Conservation (phyloP, 805 yeast genomes). For the Ogataea siamensis region DNA sequence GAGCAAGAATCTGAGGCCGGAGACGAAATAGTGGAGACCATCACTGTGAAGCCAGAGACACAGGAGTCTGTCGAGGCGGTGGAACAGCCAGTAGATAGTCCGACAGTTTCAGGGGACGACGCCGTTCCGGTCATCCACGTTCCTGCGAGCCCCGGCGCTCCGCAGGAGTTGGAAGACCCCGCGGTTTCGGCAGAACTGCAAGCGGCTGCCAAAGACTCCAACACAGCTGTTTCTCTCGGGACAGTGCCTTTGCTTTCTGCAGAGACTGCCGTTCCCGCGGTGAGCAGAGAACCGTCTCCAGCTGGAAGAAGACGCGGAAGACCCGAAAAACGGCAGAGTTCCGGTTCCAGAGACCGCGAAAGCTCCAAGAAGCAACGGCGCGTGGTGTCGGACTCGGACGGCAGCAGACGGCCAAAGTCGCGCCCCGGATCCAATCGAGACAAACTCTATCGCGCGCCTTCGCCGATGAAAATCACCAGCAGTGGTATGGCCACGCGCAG, state of each 20-base stretch:
- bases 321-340: conserved; percentile 1
- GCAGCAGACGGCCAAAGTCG: conserved; percentile 20
- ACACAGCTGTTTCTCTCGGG: conserved; percentile 1
- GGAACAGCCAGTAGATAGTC: too few relatives aligned
- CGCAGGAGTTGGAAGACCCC: too few relatives aligned
- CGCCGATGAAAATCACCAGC: conserved; percentile 22
- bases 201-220: too few relatives aligned
- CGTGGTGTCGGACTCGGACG: conserved; percentile 12
- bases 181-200: too few relatives aligned
- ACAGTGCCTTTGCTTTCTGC: conserved; percentile 6
- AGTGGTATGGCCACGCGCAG: conserved; percentile 30
- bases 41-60: not conserved
- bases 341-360: conserved; percentile 1
- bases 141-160: too few relatives aligned
- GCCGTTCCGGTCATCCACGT: conserved; percentile 1
- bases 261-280: not conserved
- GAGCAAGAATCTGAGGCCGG: too few relatives aligned
- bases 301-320: conserved; percentile 20
- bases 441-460: conserved; percentile 23
- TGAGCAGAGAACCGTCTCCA: conserved; percentile 12
- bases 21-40: not conserved
- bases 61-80: too few relatives aligned
- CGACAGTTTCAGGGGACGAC: not conserved
- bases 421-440: conserved; percentile 30
- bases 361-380: conserved; percentile 6